phyloP scores from a whole-genome alignment of 768 basidiomycete species.

The Heimioporus sp. region DNA sequence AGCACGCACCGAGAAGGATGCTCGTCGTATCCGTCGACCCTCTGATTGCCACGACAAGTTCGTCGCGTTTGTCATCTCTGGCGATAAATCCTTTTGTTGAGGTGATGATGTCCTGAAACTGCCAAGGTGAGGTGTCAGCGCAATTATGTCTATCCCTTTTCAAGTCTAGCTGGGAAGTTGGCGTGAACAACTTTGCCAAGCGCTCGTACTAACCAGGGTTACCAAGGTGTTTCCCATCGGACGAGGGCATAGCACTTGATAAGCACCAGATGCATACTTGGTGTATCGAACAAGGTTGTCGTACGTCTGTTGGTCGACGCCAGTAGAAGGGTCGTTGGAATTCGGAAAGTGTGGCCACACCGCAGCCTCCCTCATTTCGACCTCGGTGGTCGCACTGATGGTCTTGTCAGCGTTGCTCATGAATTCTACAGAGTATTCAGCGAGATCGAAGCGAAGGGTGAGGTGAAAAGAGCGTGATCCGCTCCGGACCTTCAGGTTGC shows the following conservation, averaged over 20 bases:
- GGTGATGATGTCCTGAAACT: constrained; percentile 39
- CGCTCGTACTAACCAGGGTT: constrained; percentile 31
- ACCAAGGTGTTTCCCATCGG: constrained; percentile 49
- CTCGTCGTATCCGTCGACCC: constrained; percentile 32
- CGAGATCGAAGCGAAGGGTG: no score
- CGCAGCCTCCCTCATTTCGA: not conserved
- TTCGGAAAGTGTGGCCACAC: constrained; percentile 26
- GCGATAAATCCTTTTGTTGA: constrained; percentile 45
- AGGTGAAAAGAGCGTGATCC: no score
- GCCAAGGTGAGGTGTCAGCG: constrained; percentile 1
- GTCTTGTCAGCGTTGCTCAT: constrained; percentile 7
- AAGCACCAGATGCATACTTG: constrained; percentile 51
- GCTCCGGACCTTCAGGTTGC: no score
- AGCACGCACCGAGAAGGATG: constrained; percentile 16
- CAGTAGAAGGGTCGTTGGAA: constrained; percentile 19
- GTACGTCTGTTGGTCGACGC: constrained; percentile 37
- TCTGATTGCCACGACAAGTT: constrained; percentile 42
- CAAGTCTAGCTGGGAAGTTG: not conserved
- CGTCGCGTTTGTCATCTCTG: constrained; percentile 40
- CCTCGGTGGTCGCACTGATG: not conserved
- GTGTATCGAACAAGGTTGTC: constrained; percentile 43
- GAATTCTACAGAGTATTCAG: not conserved
- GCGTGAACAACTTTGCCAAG: not conserved
- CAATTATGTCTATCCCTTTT: not conserved
- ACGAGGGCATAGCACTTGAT: constrained; percentile 43